A percentile compares a stretch with the other conserved stretches of the same genome.
Evolutionary conservation across 768 basidiomycete species (phyloP).

Genomic region (Tricholoma flavovirens): DNA sequence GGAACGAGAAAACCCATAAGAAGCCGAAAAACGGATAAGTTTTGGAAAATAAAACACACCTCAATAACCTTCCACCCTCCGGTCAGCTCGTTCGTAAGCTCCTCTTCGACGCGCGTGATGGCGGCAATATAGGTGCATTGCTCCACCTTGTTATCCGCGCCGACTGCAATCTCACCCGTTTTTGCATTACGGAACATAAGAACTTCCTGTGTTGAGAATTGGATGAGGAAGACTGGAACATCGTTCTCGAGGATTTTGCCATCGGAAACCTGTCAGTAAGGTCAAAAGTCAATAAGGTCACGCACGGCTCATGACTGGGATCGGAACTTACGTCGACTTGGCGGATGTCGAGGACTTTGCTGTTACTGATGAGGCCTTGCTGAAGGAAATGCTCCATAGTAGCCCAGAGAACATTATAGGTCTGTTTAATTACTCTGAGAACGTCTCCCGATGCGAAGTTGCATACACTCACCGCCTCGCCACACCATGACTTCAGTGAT

Average conservation of each 20-base stretch:
- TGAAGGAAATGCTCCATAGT: constrained; percentile 92
- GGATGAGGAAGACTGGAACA: constrained; percentile 85
- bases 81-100: constrained; percentile 87
- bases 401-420: constrained; percentile 97
- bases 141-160: constrained; percentile 87
- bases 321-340: constrained; percentile 80
- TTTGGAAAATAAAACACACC: constrained; percentile 39
- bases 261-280: constrained; percentile 53
- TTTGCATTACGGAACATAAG: constrained; percentile 86
- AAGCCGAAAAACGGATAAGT: background rate
- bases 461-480: constrained; percentile 73
- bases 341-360: constrained; percentile 93
- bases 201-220: constrained; percentile 92
- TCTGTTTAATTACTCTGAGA: constrained; percentile 37
- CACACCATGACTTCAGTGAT: constrained; percentile 83
- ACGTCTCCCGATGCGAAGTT: background rate
- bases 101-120: constrained; percentile 81
- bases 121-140: constrained; percentile 92
- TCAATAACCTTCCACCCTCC: constrained; percentile 98
- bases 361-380: constrained; percentile 88
- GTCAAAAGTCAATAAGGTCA: background rate
- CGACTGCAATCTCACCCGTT: constrained; percentile 81
- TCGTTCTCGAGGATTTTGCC: constrained; percentile 90
- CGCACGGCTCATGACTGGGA: background rate
- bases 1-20: constrained; percentile 5